phyloP scores from a whole-genome alignment of 352 stramenopile genomes.

The Phytophthora parvispora region DNA sequence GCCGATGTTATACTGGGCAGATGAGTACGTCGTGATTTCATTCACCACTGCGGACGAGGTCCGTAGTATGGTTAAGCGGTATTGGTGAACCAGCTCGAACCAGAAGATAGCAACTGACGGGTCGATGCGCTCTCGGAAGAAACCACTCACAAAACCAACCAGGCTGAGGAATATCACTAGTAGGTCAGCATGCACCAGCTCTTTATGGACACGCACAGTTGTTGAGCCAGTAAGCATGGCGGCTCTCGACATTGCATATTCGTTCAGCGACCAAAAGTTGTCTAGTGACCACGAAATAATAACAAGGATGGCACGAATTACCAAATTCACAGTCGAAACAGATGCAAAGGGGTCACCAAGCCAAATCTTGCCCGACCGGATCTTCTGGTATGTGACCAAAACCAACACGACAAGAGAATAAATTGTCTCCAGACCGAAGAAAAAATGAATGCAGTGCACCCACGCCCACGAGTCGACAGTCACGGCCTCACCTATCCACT shows the following conservation, averaged over 20 bases:
- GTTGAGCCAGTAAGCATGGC: slow-evolving; percentile 20
- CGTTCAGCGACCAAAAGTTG: slow-evolving; percentile 46
- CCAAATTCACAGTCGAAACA: slow-evolving; percentile 30
- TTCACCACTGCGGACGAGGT: slow-evolving; percentile 18
- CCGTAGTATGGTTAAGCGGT: slow-evolving; percentile 16
- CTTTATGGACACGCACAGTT: slow-evolving; percentile 26
- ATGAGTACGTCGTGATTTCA: slow-evolving; percentile 15
- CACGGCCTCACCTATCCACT: slow-evolving; percentile 29
- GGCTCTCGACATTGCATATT: slow-evolving; percentile 44
- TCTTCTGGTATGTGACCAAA: slow-evolving; percentile 40
- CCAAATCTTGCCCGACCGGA: slow-evolving; percentile 47
- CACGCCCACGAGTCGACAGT: slow-evolving; percentile 45
- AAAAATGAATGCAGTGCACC: slow-evolving; percentile 50
- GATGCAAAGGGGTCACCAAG: slow-evolving; percentile 54
- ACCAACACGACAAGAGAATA: slow-evolving; percentile 39
- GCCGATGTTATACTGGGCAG: slow-evolving; percentile 12
- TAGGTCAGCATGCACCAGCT: slow-evolving; percentile 46
- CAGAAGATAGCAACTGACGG: slow-evolving; percentile 35
- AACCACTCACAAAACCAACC: slow-evolving; percentile 29
- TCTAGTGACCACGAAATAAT: slow-evolving; percentile 39
- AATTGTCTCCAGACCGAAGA: slow-evolving; percentile 41
- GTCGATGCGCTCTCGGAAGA: slow-evolving; percentile 39
- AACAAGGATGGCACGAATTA: slow-evolving; percentile 28
- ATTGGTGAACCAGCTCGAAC: slow-evolving; percentile 32
- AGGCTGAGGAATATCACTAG: slow-evolving; percentile 35